A percentile compares a stretch with the other conserved stretches of the same genome.
phyloP scores from a whole-genome alignment of 192 early-diverging fungal species.

The Dispira simplex region DNA sequence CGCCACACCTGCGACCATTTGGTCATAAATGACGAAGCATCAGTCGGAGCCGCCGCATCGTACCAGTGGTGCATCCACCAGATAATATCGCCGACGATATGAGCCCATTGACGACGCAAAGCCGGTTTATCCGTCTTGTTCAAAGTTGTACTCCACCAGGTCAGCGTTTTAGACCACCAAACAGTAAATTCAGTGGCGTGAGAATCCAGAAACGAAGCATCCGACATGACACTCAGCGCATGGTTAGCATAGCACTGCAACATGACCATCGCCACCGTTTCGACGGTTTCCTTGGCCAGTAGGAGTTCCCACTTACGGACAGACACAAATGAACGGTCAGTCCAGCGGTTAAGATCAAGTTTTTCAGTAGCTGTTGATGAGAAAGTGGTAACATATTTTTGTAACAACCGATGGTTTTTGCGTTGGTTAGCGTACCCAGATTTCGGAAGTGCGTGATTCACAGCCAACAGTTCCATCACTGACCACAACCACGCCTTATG shows the following conservation, averaged over 20 bases:
- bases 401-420: not conserved
- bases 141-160: not conserved
- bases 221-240: not conserved
- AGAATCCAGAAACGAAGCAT: not conserved
- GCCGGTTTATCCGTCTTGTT: not conserved
- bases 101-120: conserved; percentile 7
- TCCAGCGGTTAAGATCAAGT: no score
- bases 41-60: not conserved
- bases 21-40: not conserved
- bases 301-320: not conserved
- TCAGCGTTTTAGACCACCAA: not conserved
- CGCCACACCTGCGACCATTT: not conserved
- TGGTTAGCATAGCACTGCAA: conserved; percentile 1
- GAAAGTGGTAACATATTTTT: no score
- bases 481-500: not conserved
- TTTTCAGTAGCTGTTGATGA: not conserved
- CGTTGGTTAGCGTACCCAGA: no score
- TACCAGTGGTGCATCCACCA: not conserved
- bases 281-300: conserved; percentile 5
- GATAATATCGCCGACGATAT: not conserved
- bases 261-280: not conserved
- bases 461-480: not conserved
- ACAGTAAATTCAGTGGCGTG: not conserved
- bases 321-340: not conserved
- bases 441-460: not conserved